phyloP scores from a whole-genome alignment of 768 basidiomycete species.

The Naganishia randhawae region DNA sequence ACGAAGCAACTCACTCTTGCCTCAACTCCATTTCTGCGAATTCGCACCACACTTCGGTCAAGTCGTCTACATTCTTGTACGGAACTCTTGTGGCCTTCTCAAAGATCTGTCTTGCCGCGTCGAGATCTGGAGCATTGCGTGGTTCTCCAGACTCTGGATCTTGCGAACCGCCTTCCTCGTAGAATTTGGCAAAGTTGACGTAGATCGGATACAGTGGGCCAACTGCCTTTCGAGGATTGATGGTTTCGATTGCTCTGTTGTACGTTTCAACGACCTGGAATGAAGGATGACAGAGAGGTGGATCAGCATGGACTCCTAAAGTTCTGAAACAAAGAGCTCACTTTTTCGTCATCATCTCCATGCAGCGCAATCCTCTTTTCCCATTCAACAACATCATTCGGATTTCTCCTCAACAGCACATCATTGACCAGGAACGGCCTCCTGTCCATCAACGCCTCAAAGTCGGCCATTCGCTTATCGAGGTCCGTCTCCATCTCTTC shows the following conservation, averaged over 20 bases:
- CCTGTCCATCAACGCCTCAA: conserved; percentile 90
- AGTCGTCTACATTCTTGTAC: conserved; percentile 92
- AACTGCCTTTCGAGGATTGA: conserved; percentile 82
- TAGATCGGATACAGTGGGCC: conserved; percentile 85
- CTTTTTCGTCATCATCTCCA: conserved; percentile 91
- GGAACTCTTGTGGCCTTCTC: conserved; percentile 88
- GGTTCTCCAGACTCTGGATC: conserved; percentile 55
- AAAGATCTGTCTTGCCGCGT: conserved; percentile 82
- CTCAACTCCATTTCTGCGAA: conserved; percentile 98
- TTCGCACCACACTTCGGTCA: conserved; percentile 98
- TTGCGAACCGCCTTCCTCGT: conserved; percentile 82
- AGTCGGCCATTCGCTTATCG: conserved; percentile 81
- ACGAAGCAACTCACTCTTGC: conserved; percentile 68
- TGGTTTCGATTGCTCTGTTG: conserved; percentile 77
- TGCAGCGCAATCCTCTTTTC: conserved; percentile 92
- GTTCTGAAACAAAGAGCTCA: conserved; percentile 41
- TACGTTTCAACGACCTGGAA: conserved; percentile 86
- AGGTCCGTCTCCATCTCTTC: conserved; percentile 68
- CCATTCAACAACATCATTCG: conserved; percentile 98
- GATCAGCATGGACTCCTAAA: neutral
- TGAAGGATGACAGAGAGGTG: conserved; percentile 17
- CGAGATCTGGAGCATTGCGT: conserved; percentile 73
- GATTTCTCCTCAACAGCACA: conserved; percentile 85
- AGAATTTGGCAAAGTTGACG: conserved; percentile 94
- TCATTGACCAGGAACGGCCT: conserved; percentile 95